phyloP scores from a whole-genome alignment of 2,329 filamentous ascomycete species.

The Knoxdaviesia proteae region DNA sequence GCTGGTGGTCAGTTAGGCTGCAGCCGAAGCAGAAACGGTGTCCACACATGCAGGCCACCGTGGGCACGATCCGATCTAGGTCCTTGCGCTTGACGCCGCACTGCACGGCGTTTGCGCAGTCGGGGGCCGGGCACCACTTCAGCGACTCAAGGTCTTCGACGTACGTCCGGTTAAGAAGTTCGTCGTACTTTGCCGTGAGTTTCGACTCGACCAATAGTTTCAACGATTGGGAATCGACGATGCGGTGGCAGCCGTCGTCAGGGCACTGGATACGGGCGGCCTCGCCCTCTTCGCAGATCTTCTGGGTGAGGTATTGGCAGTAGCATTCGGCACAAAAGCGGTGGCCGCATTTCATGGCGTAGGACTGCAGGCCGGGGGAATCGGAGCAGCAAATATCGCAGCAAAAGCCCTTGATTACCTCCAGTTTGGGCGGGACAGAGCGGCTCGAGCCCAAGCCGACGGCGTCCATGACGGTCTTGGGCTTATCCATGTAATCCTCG shows the following conservation, averaged over 20 bases:
- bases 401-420: constrained; percentile 53
- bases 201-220: constrained; percentile 48
- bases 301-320: constrained; percentile 71
- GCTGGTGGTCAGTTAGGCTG: constrained; percentile 73
- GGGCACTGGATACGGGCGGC: constrained; percentile 89
- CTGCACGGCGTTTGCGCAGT: constrained; percentile 83
- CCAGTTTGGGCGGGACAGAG: constrained; percentile 42
- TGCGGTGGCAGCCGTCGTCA: constrained; percentile 64
- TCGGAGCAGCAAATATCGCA: constrained; percentile 98
- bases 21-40: constrained; percentile 93
- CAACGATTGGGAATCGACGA: constrained; percentile 78
- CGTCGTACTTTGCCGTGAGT: constrained; percentile 47
- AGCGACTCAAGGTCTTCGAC: constrained; percentile 91
- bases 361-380: constrained; percentile 52
- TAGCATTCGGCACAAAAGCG: constrained; percentile 89
- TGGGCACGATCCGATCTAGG: constrained; percentile 66
- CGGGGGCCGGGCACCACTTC: constrained; percentile 96
- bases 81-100: constrained; percentile 78
- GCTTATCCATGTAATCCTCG: constrained; percentile 87
- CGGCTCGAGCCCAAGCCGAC: constrained; percentile 57
- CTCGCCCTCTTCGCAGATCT: constrained; percentile 89
- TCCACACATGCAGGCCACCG: constrained; percentile 67
- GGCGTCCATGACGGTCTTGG: constrained; percentile 58
- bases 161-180: constrained; percentile 78
- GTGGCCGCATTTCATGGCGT: constrained; percentile 89